Evolutionary conservation across 805 yeast species (phyloP), one percentile per base, ranked within the genome.

Genomic region (Osmozyma mogii): DNA sequence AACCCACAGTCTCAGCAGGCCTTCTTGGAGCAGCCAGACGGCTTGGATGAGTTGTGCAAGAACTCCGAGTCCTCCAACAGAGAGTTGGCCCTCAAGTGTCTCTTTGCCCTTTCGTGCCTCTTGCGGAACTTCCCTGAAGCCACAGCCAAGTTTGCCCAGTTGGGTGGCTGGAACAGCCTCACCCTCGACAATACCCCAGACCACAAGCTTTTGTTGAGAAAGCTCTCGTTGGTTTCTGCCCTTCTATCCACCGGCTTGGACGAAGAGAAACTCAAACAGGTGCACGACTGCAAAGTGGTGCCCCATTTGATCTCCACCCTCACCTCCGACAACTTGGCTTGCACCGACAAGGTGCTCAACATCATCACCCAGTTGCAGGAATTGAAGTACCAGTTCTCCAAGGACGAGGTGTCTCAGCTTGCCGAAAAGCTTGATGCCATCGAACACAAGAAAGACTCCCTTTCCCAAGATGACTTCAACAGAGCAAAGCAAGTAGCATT

Each of bases 101-200:
- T 87, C 16, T 84, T 82, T 49, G 95, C 96, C 0, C 55, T 89
- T 11, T 72, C 94, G 1, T 75, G 79, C 22, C 61, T 78, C 9
- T 54, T 85, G 5, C 73, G 94, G 47, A 88, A 89, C 56, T 78
- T 75, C 47, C 54, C 58, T 16, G 57, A 56, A 0, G 79, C 76
- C 3, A 75, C 74, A 34, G 55, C 59, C 4, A 49, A 61, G 36
- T 89, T 92, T 44, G 70, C 61, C 23, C 50, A 60, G 17, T 41
- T 52, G 4, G 51, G 70, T 11, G 96, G 96, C 6, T 80, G 94
- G 80, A 57, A 60, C 4, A 43, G 70, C 10, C 47, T 79, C 11
- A 52, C 65, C 24, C 29, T 45, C 21, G 31, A 30, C 7, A 21
- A 35, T 8, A 25, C 29, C 2, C 21, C 28, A 5, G 38, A 49